Evolutionary conservation across 1,284 basidiomycete species (phyloP).

Genomic region (Leccinum huronense): DNA sequence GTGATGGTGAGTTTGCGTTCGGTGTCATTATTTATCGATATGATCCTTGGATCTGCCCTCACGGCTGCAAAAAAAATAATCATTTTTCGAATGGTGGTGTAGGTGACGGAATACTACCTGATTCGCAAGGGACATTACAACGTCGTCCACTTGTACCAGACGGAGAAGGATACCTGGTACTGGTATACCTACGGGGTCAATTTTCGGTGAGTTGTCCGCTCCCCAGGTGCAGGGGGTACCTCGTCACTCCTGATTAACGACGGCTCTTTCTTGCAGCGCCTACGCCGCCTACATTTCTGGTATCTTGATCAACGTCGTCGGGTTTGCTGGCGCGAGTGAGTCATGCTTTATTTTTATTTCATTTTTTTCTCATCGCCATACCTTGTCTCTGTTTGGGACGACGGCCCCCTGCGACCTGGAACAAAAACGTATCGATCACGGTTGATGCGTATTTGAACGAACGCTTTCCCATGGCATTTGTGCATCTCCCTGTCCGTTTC

Average conservation of each 20-base stretch:
- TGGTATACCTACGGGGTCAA: constrained; percentile 77
- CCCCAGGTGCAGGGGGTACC: neutral
- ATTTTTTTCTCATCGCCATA: neutral
- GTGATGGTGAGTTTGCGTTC: constrained; percentile 57
- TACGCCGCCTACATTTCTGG: constrained; percentile 73
- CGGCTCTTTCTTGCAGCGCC: constrained; percentile 42
- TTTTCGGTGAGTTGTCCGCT: constrained; percentile 46
- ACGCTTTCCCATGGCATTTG: neutral
- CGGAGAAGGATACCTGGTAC: constrained; percentile 64
- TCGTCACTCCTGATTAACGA: neutral
- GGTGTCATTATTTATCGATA: neutral
- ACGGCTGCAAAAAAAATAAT: neutral
- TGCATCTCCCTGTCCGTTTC: neutral
- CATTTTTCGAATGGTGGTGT: neutral
- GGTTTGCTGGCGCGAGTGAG: constrained; percentile 62
- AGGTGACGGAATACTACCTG: constrained; percentile 80
- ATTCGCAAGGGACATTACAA: constrained; percentile 72
- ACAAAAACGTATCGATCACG: neutral
- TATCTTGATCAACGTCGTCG: constrained; percentile 81
- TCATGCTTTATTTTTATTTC: constrained; percentile 25
- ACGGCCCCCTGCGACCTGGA: neutral
- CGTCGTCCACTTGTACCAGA: constrained; percentile 69
- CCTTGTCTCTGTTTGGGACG: neutral
- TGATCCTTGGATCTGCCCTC: constrained; percentile 1
- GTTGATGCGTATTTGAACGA: neutral